Evolutionary conservation across 1,284 basidiomycete species (phyloP).

Genomic region (Amylostereum areolatum): DNA sequence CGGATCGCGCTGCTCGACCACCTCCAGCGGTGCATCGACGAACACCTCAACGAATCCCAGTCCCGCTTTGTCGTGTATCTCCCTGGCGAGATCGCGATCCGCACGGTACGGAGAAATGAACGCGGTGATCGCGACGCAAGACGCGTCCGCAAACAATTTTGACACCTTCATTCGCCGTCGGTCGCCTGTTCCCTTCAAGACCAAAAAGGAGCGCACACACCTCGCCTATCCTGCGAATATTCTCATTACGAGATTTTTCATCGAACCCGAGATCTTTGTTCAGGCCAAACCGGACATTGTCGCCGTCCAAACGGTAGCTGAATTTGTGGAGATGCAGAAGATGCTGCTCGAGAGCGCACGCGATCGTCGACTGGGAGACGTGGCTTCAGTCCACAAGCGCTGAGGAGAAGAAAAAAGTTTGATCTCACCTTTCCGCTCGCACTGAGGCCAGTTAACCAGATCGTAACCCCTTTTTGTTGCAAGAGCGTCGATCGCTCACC

Average conservation of each 20-base stretch:
- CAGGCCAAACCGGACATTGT: slow-evolving; percentile 94
- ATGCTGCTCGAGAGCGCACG: slow-evolving; percentile 95
- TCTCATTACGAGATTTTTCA: slow-evolving; percentile 92
- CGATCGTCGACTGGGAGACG: slow-evolving; percentile 83
- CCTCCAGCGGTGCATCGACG: slow-evolving; percentile 84
- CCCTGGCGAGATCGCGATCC: slow-evolving; percentile 82
- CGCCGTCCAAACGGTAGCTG: slow-evolving; percentile 91
- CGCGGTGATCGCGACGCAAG: slow-evolving; percentile 84
- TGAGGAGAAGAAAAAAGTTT: slow-evolving; percentile 9
- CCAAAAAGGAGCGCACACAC: slow-evolving; percentile 32
- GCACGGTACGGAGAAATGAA: slow-evolving; percentile 98
- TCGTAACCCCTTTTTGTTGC: slow-evolving; percentile 79
- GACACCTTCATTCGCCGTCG: slow-evolving; percentile 63
- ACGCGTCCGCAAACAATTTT: slow-evolving; percentile 88
- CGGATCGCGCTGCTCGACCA: slow-evolving; percentile 92
- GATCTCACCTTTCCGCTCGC: slow-evolving; percentile 78
- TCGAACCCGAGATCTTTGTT: slow-evolving; percentile 99
- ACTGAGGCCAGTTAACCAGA: slow-evolving; percentile 95
- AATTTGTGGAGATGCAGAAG: slow-evolving; percentile 85
- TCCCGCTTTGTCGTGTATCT: slow-evolving; percentile 70
- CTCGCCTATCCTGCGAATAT: slow-evolving; percentile 97
- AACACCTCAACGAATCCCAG: slow-evolving; percentile 93
- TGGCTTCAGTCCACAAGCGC: slow-evolving; percentile 8
- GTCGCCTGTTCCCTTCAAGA: neutral
- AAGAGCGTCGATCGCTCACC: slow-evolving; percentile 66